phyloP scores from a whole-genome alignment of 225 moss, liverwort and hornwort genomes.

The Sphagnum tenellum region DNA sequence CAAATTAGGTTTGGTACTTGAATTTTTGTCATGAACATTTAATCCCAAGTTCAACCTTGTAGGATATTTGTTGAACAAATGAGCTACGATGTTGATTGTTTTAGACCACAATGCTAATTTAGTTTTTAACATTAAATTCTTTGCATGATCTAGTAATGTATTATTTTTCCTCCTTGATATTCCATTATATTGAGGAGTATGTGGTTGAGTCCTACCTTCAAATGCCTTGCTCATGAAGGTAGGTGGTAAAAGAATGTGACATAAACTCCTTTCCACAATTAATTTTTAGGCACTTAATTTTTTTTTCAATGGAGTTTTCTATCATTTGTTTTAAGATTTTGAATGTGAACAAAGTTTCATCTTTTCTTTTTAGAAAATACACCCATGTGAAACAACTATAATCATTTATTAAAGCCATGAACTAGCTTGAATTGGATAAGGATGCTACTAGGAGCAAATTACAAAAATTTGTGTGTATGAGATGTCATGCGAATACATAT shows the following conservation, averaged over 20 bases:
- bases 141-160: neutral
- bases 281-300: neutral
- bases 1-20: neutral
- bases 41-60: neutral
- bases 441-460: neutral
- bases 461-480: constrained; percentile 4
- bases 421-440: neutral
- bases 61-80: neutral
- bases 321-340: neutral
- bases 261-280: constrained; percentile 1
- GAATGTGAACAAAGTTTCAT: neutral
- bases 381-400: constrained; percentile 1
- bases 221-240: constrained; percentile 1
- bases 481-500: too few relatives aligned
- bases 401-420: constrained; percentile 3
- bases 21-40: neutral
- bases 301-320: neutral
- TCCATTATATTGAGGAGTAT: constrained; percentile 5
- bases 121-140: neutral
- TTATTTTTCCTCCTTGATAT: constrained; percentile 1
- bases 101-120: constrained; percentile 1
- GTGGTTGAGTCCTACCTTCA: neutral
- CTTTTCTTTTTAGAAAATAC: neutral
- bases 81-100: neutral
- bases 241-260: neutral